These are phyloP conservation scores for Fusarium euwallaceae DNA, from an alignment of 2,329 filamentous ascomycete species.

Conservation along the genomic window DNA sequence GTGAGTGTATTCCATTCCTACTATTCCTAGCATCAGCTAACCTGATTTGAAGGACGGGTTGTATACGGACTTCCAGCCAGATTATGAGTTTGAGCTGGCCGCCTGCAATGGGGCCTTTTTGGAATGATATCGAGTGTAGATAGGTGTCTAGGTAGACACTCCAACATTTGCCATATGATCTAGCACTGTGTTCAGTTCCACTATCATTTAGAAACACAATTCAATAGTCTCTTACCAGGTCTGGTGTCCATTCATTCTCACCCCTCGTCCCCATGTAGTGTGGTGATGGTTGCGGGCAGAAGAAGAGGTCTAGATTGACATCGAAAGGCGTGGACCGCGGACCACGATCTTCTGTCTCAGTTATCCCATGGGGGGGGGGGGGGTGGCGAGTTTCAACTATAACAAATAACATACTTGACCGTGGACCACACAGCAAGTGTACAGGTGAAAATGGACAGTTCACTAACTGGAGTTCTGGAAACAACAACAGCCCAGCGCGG, in stretches of 20 bases:
- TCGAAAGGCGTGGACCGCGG: fast-evolving
- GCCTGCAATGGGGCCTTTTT: background rate
- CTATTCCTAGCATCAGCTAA: background rate
- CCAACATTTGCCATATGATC: background rate
- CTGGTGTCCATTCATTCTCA: background rate
- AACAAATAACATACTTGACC: too few relatives aligned
- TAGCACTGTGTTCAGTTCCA: background rate
- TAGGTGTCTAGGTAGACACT: background rate
- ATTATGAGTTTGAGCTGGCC: background rate
- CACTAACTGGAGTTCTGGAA: background rate
- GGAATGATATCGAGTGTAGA: background rate
- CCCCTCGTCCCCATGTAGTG: background rate
- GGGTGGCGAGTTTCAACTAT: too few relatives aligned
- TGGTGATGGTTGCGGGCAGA: background rate
- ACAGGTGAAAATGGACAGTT: background rate
- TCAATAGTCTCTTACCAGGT: background rate
- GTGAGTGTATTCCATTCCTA: background rate
- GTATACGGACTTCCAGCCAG: background rate
- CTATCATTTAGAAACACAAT: background rate
- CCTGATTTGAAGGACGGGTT: background rate
- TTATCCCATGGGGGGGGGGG: too few relatives aligned
- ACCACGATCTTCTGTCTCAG: too few relatives aligned
- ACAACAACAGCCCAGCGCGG: background rate
- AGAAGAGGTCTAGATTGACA: background rate
- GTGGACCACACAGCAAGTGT: background rate